Evolutionary conservation across 108 stramenopile genomes (phyloP).

Genomic region (Cyclotella distinguenda): DNA sequence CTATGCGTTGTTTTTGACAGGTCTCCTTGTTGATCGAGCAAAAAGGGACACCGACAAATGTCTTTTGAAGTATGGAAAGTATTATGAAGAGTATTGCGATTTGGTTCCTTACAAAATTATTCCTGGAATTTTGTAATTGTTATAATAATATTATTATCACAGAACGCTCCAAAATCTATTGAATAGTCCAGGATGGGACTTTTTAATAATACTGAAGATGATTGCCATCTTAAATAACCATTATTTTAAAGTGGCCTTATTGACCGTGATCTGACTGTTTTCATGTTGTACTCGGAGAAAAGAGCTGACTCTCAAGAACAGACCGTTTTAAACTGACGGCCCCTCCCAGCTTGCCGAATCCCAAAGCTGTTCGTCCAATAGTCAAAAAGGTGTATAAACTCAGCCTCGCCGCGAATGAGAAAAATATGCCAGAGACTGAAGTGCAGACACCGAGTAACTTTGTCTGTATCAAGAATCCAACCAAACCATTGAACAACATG

Average conservation of each 20-base stretch:
- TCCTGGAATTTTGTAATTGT: slow-evolving; percentile 61
- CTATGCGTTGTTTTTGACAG: slow-evolving; percentile 91
- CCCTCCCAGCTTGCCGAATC: slow-evolving; percentile 55
- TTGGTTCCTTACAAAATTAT: slow-evolving; percentile 88
- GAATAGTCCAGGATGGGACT: too few relatives aligned
- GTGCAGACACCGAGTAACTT: slow-evolving; percentile 48
- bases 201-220: background rate
- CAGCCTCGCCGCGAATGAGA: slow-evolving; percentile 61
- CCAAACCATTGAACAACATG: slow-evolving; percentile 59
- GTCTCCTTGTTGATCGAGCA: slow-evolving; percentile 94
- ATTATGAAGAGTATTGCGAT: slow-evolving; percentile 94
- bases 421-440: slow-evolving; percentile 49
- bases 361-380: slow-evolving; percentile 33
- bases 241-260: background rate
- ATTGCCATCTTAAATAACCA: background rate
- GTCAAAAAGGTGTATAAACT: slow-evolving; percentile 56
- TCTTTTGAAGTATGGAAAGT: slow-evolving; percentile 92
- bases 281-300: background rate
- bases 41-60: slow-evolving; percentile 95
- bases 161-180: too few relatives aligned
- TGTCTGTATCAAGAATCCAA: slow-evolving; percentile 58
- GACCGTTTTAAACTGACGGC: too few relatives aligned
- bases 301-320: too few relatives aligned
- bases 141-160: too few relatives aligned
- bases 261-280: background rate